Conservation (phyloP, 805 yeast species). For the Saturnispora zaruensis region DNA sequence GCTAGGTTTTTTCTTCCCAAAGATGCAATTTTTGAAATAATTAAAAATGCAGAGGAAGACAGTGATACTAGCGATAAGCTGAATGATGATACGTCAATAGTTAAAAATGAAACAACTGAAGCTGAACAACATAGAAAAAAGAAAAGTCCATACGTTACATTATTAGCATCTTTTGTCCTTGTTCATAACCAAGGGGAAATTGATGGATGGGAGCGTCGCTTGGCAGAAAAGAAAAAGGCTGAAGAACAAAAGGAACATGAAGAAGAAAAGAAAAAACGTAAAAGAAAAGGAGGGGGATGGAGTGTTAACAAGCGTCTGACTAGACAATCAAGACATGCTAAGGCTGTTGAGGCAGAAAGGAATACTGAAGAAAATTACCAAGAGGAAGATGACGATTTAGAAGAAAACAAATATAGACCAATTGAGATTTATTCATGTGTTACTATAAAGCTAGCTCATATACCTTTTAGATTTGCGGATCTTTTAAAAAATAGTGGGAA, state of each 20-base stretch:
- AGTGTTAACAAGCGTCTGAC: conserved; percentile 24
- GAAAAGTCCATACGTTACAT: conserved; percentile 28
- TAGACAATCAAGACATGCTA: conserved; percentile 16
- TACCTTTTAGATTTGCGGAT: conserved; percentile 58
- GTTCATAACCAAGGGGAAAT: conserved; percentile 44
- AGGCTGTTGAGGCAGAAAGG: conserved; percentile 11
- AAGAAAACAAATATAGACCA: conserved; percentile 37
- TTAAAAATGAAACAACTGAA: conserved; percentile 9
- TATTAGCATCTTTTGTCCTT: conserved; percentile 41
- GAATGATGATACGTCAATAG: conserved; percentile 12
- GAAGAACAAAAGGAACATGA: conserved; percentile 23
- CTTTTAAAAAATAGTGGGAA: conserved; percentile 59
- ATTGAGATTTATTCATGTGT: conserved; percentile 47
- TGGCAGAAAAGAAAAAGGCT: conserved; percentile 23
- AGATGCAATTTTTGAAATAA: conserved; percentile 61
- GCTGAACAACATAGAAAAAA: conserved; percentile 4
- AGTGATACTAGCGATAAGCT: conserved; percentile 17
- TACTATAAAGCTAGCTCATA: conserved; percentile 54
- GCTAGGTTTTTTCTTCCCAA: conserved; percentile 71
- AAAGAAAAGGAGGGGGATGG: conserved; percentile 20
- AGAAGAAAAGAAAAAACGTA: conserved; percentile 16
- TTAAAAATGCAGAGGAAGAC: conserved; percentile 24
- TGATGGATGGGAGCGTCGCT: conserved; percentile 34
- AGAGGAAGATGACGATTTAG: conserved; percentile 18
- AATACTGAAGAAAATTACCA: conserved; percentile 15